These are phyloP conservation scores for Dryadomyces quercivorus DNA, from an alignment of 2,329 filamentous ascomycete genomes.

Conservation along the genomic window DNA sequence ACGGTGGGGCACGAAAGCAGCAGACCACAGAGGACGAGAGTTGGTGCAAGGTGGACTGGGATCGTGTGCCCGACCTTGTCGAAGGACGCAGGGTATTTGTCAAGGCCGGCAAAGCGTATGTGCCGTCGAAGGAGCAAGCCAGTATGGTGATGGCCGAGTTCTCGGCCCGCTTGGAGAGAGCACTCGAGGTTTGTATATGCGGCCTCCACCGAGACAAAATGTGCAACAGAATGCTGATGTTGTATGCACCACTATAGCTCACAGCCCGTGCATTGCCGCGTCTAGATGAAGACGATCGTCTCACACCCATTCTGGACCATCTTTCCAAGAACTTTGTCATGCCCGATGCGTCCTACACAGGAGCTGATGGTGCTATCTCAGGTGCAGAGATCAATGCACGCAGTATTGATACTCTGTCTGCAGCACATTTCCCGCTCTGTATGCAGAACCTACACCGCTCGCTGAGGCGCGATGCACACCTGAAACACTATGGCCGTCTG, in stretches of 20 bases:
- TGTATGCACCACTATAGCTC: constrained; percentile 34
- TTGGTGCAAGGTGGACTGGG: constrained; percentile 97
- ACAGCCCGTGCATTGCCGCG: constrained; percentile 85
- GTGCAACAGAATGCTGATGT: not conserved
- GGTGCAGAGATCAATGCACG: constrained; percentile 66
- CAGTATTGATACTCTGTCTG: constrained; percentile 68
- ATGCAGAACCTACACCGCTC: constrained; percentile 87
- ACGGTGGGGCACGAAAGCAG: constrained; percentile 23
- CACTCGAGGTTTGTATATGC: constrained; percentile 55
- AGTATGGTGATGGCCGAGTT: constrained; percentile 89
- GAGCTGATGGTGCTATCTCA: constrained; percentile 45
- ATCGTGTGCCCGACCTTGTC: constrained; percentile 79
- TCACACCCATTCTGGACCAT: constrained; percentile 56
- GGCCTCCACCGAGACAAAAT: not conserved
- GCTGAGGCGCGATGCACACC: constrained; percentile 73
- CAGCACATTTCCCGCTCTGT: constrained; percentile 77
- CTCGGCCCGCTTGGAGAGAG: constrained; percentile 62
- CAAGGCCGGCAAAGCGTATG: constrained; percentile 75
- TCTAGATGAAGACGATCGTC: constrained; percentile 89
- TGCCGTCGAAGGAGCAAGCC: constrained; percentile 74
- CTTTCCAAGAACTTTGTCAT: constrained; percentile 94
- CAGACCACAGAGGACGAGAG: constrained; percentile 57
- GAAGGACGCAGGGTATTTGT: constrained; percentile 68
- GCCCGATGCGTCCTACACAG: constrained; percentile 71
- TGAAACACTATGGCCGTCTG: constrained; percentile 86